Evolutionary conservation across 2,329 filamentous ascomycete species (phyloP).

Genomic region (Penicillium sp.): DNA sequence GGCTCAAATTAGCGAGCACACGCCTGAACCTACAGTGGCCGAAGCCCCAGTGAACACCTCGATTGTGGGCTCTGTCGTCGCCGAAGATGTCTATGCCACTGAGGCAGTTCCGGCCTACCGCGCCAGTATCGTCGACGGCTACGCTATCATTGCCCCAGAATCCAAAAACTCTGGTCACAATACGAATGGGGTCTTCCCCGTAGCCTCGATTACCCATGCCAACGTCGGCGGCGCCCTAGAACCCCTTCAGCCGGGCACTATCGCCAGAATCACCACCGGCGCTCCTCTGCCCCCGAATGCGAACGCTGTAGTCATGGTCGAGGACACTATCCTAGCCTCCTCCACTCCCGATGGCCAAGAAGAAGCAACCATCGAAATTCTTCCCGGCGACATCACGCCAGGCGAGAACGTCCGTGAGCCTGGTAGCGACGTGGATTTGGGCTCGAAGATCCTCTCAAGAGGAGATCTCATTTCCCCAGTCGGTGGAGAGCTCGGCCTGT

Average conservation of each 20-base stretch:
- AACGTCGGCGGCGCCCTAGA: conserved; percentile 63
- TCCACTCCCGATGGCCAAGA: conserved; percentile 77
- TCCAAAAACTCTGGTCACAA: conserved; percentile 54
- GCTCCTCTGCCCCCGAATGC: conserved; percentile 85
- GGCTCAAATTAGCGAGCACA: conserved; percentile 66
- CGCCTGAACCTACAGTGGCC: conserved; percentile 60
- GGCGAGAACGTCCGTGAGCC: conserved; percentile 90
- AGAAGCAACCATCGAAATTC: conserved; percentile 82
- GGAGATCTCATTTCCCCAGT: conserved; percentile 81
- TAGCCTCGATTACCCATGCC: conserved; percentile 82
- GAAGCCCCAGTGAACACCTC: conserved; percentile 60
- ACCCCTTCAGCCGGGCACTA: conserved; percentile 66
- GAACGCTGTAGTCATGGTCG: conserved; percentile 93
- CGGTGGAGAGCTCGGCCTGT: conserved; percentile 85
- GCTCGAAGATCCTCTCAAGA: conserved; percentile 66
- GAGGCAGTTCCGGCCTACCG: conserved; percentile 90
- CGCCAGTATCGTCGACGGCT: conserved; percentile 95
- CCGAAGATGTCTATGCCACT: conserved; percentile 72
- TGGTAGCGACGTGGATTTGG: conserved; percentile 77
- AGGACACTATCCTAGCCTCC: conserved; percentile 77
- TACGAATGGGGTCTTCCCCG: conserved; percentile 78
- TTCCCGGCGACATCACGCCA: conserved; percentile 68
- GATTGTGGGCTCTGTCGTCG: conserved; percentile 74
- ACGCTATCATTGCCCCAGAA: conserved; percentile 67
- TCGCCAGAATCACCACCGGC: conserved; percentile 90